phyloP scores from a whole-genome alignment of 1,284 basidiomycete genomes.

The Trichosporon faecale region DNA sequence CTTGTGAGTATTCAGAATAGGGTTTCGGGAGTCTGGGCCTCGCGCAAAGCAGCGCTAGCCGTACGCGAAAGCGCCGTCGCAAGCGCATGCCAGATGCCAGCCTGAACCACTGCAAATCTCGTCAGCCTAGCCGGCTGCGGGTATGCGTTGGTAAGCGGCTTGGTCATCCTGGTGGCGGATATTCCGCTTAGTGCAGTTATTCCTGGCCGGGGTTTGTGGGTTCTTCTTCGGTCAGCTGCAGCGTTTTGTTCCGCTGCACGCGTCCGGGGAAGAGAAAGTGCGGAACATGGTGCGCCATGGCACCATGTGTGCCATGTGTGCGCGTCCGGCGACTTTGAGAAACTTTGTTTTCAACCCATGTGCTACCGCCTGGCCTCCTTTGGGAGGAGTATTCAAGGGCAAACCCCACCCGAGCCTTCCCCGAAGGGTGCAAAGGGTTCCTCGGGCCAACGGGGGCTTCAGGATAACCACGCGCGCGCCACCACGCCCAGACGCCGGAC shows the following conservation, averaged over 20 bases:
- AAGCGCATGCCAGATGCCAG: background rate
- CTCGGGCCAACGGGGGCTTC: background rate
- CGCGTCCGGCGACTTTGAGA: background rate
- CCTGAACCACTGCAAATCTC: too few species aligned
- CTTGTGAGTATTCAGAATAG: constrained; percentile 32
- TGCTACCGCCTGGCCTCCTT: background rate
- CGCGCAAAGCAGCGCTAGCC: background rate
- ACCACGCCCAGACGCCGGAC: background rate
- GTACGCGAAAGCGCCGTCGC: background rate
- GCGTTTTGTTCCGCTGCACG: background rate
- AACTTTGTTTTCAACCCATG: constrained; percentile 1
- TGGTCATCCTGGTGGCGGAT: background rate
- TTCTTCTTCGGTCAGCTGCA: background rate
- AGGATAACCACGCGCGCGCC: constrained; percentile 3
- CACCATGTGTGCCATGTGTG: constrained; percentile 3
- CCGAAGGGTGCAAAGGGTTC: background rate
- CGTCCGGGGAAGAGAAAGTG: background rate
- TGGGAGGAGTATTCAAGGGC: background rate
- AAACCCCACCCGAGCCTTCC: background rate
- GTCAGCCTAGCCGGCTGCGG: background rate
- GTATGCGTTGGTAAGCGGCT: background rate
- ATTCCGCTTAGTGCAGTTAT: background rate
- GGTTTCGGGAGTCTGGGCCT: background rate
- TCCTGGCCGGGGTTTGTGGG: background rate
- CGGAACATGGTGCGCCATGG: background rate